These are phyloP conservation scores for Penicillium soppii DNA, from an alignment of 495 filamentous ascomycete genomes.

Conservation along the genomic window DNA sequence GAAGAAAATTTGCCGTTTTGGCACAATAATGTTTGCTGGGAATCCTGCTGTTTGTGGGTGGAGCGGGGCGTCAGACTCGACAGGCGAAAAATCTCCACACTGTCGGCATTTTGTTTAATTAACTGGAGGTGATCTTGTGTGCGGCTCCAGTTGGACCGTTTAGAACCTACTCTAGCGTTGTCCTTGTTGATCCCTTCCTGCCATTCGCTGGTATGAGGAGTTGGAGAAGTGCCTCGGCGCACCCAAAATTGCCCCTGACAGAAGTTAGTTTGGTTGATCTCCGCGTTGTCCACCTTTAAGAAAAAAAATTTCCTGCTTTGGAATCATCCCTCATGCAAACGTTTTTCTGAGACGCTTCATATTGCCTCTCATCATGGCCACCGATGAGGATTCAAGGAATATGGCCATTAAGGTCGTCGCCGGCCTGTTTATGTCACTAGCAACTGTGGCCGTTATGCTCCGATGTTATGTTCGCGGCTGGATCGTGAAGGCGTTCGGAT, in stretches of 20 bases:
- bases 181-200: neutral
- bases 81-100: neutral
- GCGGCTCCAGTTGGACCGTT: neutral
- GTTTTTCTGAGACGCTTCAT: neutral
- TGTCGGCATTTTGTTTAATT: neutral
- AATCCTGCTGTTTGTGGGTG: neutral
- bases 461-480: conserved; percentile 15
- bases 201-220: neutral
- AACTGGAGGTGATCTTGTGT: neutral
- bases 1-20: neutral
- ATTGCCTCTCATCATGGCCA: conserved; percentile 1
- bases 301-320: neutral
- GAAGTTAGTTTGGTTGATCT: neutral
- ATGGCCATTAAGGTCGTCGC: conserved; percentile 7
- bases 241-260: neutral
- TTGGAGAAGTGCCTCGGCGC: neutral
- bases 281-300: neutral
- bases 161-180: neutral
- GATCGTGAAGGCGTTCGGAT: conserved; percentile 18
- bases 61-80: neutral
- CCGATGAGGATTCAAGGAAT: conserved; percentile 3
- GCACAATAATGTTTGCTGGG: neutral
- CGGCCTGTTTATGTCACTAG: conserved; percentile 6
- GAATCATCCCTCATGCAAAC: neutral
- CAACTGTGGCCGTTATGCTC: conserved; percentile 3